Conservation (phyloP, 768 basidiomycete genomes). For the Pulveroboletus sp. region DNA sequence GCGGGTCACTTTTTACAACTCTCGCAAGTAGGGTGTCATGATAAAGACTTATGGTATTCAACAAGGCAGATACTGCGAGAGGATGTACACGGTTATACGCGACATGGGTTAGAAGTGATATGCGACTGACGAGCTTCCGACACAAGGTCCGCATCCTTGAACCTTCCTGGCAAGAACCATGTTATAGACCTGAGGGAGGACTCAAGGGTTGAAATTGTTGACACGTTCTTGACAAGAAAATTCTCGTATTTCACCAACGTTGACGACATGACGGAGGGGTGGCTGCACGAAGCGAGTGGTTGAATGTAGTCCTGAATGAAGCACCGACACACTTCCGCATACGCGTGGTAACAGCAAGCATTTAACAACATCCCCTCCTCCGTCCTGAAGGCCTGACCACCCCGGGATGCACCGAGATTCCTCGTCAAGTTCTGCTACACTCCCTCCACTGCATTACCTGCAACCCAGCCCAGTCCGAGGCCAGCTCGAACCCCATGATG, state of each 20-base stretch:
- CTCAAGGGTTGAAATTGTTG: slow-evolving; percentile 84
- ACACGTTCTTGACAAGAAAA: slow-evolving; percentile 80
- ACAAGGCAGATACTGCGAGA: slow-evolving; percentile 71
- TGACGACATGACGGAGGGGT: slow-evolving; percentile 50
- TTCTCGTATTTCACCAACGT: slow-evolving; percentile 71
- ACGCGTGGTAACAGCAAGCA: slow-evolving; percentile 13
- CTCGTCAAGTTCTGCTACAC: slow-evolving; percentile 19
- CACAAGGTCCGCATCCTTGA: slow-evolving; percentile 95
- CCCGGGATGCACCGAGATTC: slow-evolving; percentile 24
- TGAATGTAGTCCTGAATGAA: too few relatives aligned
- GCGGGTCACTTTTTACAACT: slow-evolving; percentile 59
- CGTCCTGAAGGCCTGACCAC: too few relatives aligned
- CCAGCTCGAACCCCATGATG: slow-evolving; percentile 66
- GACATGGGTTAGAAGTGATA: slow-evolving; percentile 9
- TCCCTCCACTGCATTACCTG: slow-evolving; percentile 48
- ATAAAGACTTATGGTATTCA: slow-evolving; percentile 88
- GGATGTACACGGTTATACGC: slow-evolving; percentile 13
- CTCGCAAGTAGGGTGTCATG: slow-evolving; percentile 87
- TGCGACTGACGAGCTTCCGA: slow-evolving; percentile 83
- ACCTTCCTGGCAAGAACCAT: slow-evolving; percentile 94
- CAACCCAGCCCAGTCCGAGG: slow-evolving; percentile 67
- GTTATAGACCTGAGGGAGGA: slow-evolving; percentile 84
- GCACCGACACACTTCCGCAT: slow-evolving; percentile 21
- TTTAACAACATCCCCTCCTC: slow-evolving; percentile 6
- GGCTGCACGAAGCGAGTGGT: too few relatives aligned